Evolutionary conservation across 2,329 filamentous ascomycete species (phyloP), one percentile per base, ranked within the genome.

Genomic region (Colletotrichum euphorbiae): DNA sequence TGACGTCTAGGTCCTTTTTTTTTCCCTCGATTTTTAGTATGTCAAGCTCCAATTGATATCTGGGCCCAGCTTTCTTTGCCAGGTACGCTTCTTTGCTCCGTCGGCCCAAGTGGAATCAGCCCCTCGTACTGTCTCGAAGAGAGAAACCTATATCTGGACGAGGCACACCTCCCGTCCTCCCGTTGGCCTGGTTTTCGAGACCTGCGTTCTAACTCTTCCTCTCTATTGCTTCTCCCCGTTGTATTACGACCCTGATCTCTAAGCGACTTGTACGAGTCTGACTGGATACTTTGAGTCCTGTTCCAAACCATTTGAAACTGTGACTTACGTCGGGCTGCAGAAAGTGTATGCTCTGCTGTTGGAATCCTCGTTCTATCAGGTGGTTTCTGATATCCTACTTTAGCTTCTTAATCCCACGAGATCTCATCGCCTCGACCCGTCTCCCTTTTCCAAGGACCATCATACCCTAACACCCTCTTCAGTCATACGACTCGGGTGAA

Each of bases 101-200:
- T 56, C 52, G 36, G 36, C 3, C 13, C 15, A 52, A 61, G n/a
- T 43, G 51, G 19, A 66, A 67, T 67, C 59, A 67, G 58, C 38
- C 42, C 59, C 57, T 40, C 21, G 48, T 31, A 13, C 31, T 12
- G 19, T 55, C 48, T 46, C 7, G 43, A 57, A 57, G 40, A 48
- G 48, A 48, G 50, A 55, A 55, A 51, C 50, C 46, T 68, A 68
- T 68, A 68, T 68, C 54, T 59, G 48, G 21, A 33, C 51, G 12
- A 31, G 15, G 38, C 38, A n/a, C 36, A 24, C 61, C 19, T 31
- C 40, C 48, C 46, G 31, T 28, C 54, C 43, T 31, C 48, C 48
- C 24, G 40, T 60, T 65, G 65, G 65, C 54, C 61, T 68, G 54
- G 55, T 65, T 54, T 56, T 48, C 52, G 55, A 65, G 52, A 65